Percentiles rank a stretch among this genome's conserved stretches.
Evolutionary conservation across 495 filamentous ascomycete genomes (phyloP).

Genomic region (Rostrohypoxylon terebratum): DNA sequence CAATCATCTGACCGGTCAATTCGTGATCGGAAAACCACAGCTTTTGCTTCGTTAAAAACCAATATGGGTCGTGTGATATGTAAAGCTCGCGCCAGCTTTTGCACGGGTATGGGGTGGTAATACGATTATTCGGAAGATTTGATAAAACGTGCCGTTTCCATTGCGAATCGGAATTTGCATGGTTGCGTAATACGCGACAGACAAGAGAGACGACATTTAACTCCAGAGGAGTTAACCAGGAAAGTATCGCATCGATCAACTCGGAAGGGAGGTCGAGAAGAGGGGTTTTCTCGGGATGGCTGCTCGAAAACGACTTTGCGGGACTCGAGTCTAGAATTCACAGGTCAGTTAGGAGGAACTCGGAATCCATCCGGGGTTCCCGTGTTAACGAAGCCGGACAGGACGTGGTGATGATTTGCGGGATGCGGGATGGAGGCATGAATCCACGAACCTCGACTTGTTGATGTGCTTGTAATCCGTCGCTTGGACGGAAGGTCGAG

Average conservation of each 20-base stretch:
- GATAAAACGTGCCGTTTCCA: constrained; percentile 74
- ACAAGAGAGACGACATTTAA: constrained; percentile 66
- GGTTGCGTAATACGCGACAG: constrained; percentile 64
- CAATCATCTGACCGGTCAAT: constrained; percentile 74
- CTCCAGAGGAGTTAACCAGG: constrained; percentile 68
- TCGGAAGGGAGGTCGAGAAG: constrained; percentile 70
- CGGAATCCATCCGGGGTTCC: constrained; percentile 11
- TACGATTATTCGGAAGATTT: constrained; percentile 66
- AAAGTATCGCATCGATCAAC: constrained; percentile 70
- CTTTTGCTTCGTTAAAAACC: constrained; percentile 83
- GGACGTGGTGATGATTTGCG: constrained; percentile 2
- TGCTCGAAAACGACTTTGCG: constrained; percentile 9
- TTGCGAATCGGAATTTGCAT: constrained; percentile 66
- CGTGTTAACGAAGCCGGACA: constrained; percentile 22
- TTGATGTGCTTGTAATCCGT: constrained; percentile 20
- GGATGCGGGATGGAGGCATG: constrained; percentile 9
- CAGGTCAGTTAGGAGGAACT: constrained; percentile 22
- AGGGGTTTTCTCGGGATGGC: constrained; percentile 18
- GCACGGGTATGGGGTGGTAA: constrained; percentile 68
- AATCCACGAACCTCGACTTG: constrained; percentile 43
- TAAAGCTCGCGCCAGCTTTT: constrained; percentile 75
- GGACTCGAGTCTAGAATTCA: constrained; percentile 35
- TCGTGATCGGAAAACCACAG: constrained; percentile 86
- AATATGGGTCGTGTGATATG: constrained; percentile 77
- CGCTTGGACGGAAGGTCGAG: constrained; percentile 11